A percentile compares a stretch with the other conserved stretches of the same genome.
Evolutionary conservation across 2,329 filamentous ascomycete species (phyloP).

Genomic region (Pseudogymnoascus sp.): DNA sequence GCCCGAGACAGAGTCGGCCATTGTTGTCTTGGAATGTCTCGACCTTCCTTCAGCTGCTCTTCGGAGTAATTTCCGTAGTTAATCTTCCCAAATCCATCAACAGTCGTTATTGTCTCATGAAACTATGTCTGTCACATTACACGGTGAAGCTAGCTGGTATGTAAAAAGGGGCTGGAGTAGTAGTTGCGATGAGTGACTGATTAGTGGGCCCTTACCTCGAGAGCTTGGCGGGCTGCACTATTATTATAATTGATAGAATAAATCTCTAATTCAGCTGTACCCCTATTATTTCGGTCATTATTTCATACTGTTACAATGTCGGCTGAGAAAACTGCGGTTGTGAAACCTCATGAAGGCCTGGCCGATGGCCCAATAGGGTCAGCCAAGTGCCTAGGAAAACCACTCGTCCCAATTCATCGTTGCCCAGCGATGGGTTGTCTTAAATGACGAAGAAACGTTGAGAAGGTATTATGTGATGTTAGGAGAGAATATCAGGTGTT

Average conservation of each 20-base stretch:
- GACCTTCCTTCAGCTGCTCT: neutral
- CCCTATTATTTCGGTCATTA: neutral
- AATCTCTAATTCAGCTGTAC: neutral
- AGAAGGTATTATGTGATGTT: neutral
- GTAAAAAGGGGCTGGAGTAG: neutral
- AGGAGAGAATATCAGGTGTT: too few relatives aligned
- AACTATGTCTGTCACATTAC: neutral
- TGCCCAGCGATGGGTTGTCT: neutral
- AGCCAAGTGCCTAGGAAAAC: neutral
- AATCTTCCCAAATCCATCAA: neutral
- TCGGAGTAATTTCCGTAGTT: neutral
- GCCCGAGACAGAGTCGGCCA: neutral
- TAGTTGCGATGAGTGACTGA: neutral
- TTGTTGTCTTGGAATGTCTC: neutral
- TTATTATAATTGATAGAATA: neutral
- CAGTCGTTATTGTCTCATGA: neutral
- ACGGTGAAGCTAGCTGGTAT: neutral
- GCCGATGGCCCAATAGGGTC: neutral
- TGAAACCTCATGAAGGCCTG: neutral
- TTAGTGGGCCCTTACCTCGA: neutral
- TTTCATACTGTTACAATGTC: neutral
- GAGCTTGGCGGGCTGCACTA: neutral
- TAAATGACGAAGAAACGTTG: neutral
- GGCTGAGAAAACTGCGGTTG: neutral
- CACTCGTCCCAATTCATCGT: neutral